phyloP scores from a whole-genome alignment of 2,329 filamentous ascomycete genomes.

The Nothopassalora personata region DNA sequence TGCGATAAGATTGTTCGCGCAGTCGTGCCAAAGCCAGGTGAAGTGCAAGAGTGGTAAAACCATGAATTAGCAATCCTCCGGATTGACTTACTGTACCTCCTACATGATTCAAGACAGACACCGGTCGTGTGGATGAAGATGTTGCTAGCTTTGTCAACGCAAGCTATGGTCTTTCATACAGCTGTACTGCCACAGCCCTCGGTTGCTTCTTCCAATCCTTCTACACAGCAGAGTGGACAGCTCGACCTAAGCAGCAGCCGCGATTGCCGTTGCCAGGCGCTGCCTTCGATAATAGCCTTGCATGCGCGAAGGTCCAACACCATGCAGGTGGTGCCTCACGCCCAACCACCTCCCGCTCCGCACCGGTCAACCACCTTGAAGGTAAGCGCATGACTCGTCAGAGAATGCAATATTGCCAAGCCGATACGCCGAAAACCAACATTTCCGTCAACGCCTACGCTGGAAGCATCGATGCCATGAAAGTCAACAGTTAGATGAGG shows the following conservation, averaged over 20 bases:
- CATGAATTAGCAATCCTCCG: background rate
- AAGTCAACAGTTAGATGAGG: background rate
- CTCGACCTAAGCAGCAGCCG: background rate
- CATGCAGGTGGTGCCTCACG: background rate
- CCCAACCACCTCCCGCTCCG: background rate
- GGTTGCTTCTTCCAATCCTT: background rate
- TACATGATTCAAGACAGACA: background rate
- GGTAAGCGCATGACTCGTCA: background rate
- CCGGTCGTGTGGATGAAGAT: background rate
- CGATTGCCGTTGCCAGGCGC: background rate
- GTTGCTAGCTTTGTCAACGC: background rate
- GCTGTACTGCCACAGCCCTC: background rate
- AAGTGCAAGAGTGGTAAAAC: constrained; percentile 39
- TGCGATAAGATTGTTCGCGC: constrained; percentile 61
- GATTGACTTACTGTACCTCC: background rate
- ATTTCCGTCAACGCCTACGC: background rate
- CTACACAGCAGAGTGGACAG: background rate
- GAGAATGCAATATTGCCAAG: background rate
- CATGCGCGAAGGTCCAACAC: background rate
- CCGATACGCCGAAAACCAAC: background rate
- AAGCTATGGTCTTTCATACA: background rate
- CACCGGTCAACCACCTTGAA: background rate
- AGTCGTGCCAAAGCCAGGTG: constrained; percentile 45
- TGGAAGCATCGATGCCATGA: background rate
- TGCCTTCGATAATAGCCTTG: background rate